Base-by-base conservation (phyloP, 2,329 filamentous ascomycete genomes). In the Mycogone perniciosa region DNA sequence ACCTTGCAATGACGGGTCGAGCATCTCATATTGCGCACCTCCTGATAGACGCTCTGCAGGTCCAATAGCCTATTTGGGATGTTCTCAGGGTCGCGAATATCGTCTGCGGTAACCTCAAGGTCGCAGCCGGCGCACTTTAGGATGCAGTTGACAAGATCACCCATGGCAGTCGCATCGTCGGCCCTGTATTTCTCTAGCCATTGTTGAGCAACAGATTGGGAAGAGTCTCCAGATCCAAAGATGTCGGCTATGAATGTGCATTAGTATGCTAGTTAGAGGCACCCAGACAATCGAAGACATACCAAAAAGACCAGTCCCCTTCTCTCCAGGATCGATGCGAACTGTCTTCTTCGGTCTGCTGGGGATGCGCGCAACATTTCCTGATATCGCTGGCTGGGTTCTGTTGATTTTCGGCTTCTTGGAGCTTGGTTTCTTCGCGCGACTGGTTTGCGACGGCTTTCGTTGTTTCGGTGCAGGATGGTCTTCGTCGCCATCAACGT, bases 1-100 rank as follows among this genome's bases (percentile, higher is more conserved):
- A 38, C 33, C 29, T 31, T 13, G 27, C 33, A 5, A 38, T 9
- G 4, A 44, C 7, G 33, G 30, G 9, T 31, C 6, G 9, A 7
- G 10, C 4, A 3, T 31, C 9, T 11, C 27, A 30, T 11, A 13
- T 4, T 2, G 5, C 6, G 8, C 8, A 89, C 86, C 64, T 87
- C 82, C 67, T 93, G 86, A 64, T 91, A 95, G 55, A 91, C 83
- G 55, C 88, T 85, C 67, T 96, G 89, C n/a, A 99, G 76, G 60
- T 97, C 91, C 26, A 79, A 76, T 42, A 99, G 73, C 62, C 84
- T 84, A 62, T 83, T 84, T 13, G 88, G 82, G 44, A 86, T 88
- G 62, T 93, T 90, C 65, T 99, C 93, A 6, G 89, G 83, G 64
- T 99, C 92, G 57, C 85, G 83, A 56, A 96, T 88, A 65, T 97